These are phyloP conservation scores for Marasmius sp. DNA, from an alignment of 1,284 basidiomycete species.

Conservation along the genomic window DNA sequence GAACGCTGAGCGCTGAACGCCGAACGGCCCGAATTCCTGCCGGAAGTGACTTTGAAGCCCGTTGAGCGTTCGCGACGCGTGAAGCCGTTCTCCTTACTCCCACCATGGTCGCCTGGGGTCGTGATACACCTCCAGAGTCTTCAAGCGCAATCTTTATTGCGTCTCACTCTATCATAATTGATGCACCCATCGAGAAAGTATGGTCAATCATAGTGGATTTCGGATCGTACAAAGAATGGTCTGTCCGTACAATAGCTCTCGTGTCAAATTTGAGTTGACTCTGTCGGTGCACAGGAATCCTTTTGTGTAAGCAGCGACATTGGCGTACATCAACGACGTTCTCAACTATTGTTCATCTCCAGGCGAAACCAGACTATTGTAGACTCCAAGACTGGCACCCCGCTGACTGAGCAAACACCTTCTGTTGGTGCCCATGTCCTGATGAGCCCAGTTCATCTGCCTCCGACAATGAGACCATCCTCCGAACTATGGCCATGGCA, in stretches of 20 bases:
- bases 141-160: slow-evolving; percentile 37
- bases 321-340: background rate
- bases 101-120: slow-evolving; percentile 4
- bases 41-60: no score
- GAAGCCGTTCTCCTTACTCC: background rate
- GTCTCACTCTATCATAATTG: slow-evolving; percentile 39
- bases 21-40: no score
- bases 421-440: slow-evolving; percentile 44
- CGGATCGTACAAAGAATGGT: slow-evolving; percentile 54
- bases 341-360: slow-evolving; percentile 5
- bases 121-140: slow-evolving; percentile 9
- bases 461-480: slow-evolving; percentile 49
- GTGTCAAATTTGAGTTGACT: background rate
- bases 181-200: slow-evolving; percentile 47
- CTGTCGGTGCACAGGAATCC: slow-evolving; percentile 52
- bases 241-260: slow-evolving; percentile 6
- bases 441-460: slow-evolving; percentile 56
- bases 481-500: slow-evolving; percentile 20
- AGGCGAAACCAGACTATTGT: slow-evolving; percentile 58
- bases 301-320: slow-evolving; percentile 49
- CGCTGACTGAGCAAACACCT: slow-evolving; percentile 48
- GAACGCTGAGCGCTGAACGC: no score
- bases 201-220: slow-evolving; percentile 51
- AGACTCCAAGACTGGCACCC: slow-evolving; percentile 36
- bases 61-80: no score